phyloP scores from a whole-genome alignment of 2,329 filamentous ascomycete species.

The Penicillium polonicum region DNA sequence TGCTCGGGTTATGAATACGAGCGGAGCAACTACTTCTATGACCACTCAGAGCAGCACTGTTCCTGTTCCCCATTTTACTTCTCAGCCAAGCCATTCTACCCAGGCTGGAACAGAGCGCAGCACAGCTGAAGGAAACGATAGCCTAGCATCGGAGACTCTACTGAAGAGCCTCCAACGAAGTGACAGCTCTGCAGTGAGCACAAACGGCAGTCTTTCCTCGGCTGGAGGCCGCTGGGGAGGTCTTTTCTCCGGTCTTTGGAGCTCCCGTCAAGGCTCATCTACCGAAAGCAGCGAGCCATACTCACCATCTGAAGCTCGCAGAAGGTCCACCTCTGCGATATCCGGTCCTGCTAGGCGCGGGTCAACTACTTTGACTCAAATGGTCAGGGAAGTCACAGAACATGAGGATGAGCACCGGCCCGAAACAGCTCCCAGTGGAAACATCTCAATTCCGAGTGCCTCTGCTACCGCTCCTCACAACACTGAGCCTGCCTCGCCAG shows the following conservation, averaged over 20 bases:
- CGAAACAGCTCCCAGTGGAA: constrained; percentile 30
- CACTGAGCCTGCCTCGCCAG: constrained; percentile 27
- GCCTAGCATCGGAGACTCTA: constrained; percentile 55
- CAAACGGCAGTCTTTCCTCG: constrained; percentile 48
- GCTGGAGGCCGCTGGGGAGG: constrained; percentile 55
- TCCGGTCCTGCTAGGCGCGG: constrained; percentile 25
- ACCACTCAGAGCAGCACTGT: constrained; percentile 52
- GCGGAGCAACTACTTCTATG: constrained; percentile 53
- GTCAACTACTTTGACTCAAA: constrained; percentile 33
- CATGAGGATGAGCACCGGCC: constrained; percentile 19
- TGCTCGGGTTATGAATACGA: constrained; percentile 46
- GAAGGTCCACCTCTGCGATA: constrained; percentile 31
- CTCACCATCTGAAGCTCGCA: constrained; percentile 25
- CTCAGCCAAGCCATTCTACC: constrained; percentile 37
- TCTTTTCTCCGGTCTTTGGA: constrained; percentile 58
- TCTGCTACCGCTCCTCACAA: constrained; percentile 18
- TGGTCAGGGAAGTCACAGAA: constrained; percentile 35
- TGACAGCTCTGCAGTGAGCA: constrained; percentile 49
- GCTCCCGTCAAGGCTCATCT: constrained; percentile 49
- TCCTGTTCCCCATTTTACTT: constrained; percentile 55
- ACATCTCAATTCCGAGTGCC: constrained; percentile 37
- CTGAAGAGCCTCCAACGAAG: constrained; percentile 55
- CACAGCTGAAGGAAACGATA: constrained; percentile 36
- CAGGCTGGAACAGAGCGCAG: constrained; percentile 26
- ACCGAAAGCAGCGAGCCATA: constrained; percentile 37